Evolutionary conservation across 1,284 basidiomycete genomes (phyloP).

Genomic region (Lentinus polychrous): DNA sequence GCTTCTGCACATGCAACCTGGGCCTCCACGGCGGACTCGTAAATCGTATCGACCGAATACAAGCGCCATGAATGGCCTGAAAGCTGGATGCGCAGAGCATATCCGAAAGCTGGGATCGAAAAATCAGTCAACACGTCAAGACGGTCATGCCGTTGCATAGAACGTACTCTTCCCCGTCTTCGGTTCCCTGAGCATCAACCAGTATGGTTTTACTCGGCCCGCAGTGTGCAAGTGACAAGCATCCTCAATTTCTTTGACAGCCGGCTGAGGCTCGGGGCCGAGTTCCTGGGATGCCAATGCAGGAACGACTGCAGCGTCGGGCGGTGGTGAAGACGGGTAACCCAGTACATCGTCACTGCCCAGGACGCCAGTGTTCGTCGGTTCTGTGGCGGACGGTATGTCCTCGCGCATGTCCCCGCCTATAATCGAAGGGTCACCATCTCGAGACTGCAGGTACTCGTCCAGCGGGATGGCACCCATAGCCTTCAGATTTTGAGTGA

Average conservation of each 20-base stretch:
- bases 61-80: constrained; percentile 38
- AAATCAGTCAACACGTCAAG: neutral
- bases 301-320: neutral
- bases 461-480: neutral
- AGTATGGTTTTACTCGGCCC: neutral
- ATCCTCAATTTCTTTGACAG: neutral
- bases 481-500: neutral
- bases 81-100: constrained; percentile 46
- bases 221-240: neutral
- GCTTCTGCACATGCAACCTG: constrained; percentile 42
- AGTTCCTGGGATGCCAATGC: neutral
- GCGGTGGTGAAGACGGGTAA: neutral
- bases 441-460: neutral
- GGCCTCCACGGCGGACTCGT: constrained; percentile 36
- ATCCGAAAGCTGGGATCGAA: constrained; percentile 38
- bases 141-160: neutral
- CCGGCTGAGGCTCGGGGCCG: neutral
- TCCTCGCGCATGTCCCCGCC: neutral
- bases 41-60: constrained; percentile 41
- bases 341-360: neutral
- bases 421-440: neutral
- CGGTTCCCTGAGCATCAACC: neutral
- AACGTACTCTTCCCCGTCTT: neutral
- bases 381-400: neutral
- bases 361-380: neutral